Evolutionary conservation across 352 stramenopile genomes (phyloP).

Genomic region (Elongisporangium prolatum): DNA sequence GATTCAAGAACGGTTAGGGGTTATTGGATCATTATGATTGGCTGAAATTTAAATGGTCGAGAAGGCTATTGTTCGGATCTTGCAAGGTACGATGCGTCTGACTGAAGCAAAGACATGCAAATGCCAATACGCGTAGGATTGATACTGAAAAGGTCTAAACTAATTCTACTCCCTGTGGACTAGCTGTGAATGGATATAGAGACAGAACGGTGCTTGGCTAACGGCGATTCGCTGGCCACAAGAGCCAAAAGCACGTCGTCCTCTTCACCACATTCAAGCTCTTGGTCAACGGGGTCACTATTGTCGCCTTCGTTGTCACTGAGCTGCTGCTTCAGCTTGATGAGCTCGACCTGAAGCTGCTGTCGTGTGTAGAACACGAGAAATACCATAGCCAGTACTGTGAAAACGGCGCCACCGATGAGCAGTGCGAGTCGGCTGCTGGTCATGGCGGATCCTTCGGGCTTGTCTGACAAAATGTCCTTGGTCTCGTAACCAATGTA

Average conservation of each 20-base stretch:
- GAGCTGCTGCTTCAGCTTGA: constrained; percentile 24
- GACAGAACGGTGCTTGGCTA: constrained; percentile 8
- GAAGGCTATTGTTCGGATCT: constrained; percentile 2
- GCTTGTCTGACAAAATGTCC: constrained; percentile 22
- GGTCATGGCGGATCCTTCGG: constrained; percentile 7
- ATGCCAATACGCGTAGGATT: neutral
- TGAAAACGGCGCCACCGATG: constrained; percentile 33
- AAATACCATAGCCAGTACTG: constrained; percentile 36
- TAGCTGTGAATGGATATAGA: neutral
- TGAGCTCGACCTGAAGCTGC: constrained; percentile 32
- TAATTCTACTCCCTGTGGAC: neutral
- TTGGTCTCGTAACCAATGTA: constrained; percentile 61
- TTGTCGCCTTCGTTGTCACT: constrained; percentile 7
- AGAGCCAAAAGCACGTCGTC: constrained; percentile 6
- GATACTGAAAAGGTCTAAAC: neutral
- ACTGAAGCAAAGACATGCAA: neutral
- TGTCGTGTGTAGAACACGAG: constrained; percentile 48
- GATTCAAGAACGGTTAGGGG: constrained; percentile 12
- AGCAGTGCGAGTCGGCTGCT: constrained; percentile 13
- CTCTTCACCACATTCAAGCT: constrained; percentile 4
- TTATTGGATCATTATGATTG: constrained; percentile 6
- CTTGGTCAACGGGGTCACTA: constrained; percentile 1
- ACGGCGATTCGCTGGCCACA: constrained; percentile 2
- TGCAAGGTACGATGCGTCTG: neutral
- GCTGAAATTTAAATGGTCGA: neutral